A percentile compares a stretch with the other conserved stretches of the same genome.
phyloP scores from a whole-genome alignment of 1,284 basidiomycete species.

The Cryptococcus sp. region DNA sequence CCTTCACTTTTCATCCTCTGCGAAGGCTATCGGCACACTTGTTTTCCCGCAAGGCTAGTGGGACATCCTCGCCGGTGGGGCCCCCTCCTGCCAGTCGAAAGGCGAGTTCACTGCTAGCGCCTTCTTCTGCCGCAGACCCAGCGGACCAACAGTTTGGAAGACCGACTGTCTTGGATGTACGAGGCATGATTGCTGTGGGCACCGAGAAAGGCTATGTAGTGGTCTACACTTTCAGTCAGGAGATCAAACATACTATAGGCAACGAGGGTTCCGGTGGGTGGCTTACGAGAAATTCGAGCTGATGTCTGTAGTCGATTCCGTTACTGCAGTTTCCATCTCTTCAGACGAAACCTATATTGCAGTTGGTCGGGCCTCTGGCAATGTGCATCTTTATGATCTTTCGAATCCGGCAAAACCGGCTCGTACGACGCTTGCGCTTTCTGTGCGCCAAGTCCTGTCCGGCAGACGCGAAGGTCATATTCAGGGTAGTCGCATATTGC shows the following conservation, averaged over 20 bases:
- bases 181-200: conserved; percentile 87
- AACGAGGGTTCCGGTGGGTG: conserved; percentile 65
- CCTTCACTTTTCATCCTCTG: conserved; percentile 56
- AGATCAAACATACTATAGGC: conserved; percentile 74
- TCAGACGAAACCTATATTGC: conserved; percentile 92
- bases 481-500: conserved; percentile 77
- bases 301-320: conserved; percentile 52
- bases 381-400: conserved; percentile 85
- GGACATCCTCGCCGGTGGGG: conserved; percentile 8
- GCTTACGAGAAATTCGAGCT: not conserved
- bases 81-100: conserved; percentile 39
- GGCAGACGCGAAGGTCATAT: conserved; percentile 94
- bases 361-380: conserved; percentile 81
- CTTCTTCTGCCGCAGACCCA: conserved; percentile 1
- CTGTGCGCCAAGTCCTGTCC: conserved; percentile 60
- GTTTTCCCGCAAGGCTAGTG: conserved; percentile 42
- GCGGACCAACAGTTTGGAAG: conserved; percentile 53
- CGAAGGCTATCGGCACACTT: conserved; percentile 62
- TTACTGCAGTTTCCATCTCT: conserved; percentile 86
- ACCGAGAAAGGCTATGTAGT: conserved; percentile 74
- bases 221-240: conserved; percentile 90
- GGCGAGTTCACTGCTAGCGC: conserved; percentile 63
- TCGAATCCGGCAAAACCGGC: conserved; percentile 61
- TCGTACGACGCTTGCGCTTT: conserved; percentile 37
- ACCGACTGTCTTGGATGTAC: conserved; percentile 80